Evolutionary conservation across 2,329 filamentous ascomycete genomes (phyloP).

Genomic region (Colletotrichum lentis): DNA sequence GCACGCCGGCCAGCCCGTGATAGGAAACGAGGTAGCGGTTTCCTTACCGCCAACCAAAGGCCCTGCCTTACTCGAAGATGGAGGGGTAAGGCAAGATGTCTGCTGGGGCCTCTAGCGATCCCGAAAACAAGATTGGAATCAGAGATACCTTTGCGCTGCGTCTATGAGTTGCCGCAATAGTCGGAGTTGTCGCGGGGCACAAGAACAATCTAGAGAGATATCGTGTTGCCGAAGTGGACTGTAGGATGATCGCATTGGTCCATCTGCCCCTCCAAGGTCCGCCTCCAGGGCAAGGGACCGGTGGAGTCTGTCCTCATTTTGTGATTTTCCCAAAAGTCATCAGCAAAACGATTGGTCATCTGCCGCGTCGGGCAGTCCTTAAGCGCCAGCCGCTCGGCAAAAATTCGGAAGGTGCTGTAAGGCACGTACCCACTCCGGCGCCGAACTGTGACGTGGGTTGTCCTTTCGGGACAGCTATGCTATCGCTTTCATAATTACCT

Average conservation of each 20-base stretch:
- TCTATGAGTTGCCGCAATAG: conserved; percentile 6
- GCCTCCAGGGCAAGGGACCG: conserved; percentile 32
- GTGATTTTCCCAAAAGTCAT: neutral
- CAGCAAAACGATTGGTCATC: conserved; percentile 17
- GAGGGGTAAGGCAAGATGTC: neutral
- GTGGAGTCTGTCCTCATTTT: conserved; percentile 30
- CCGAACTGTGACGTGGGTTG: conserved; percentile 34
- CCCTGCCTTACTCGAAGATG: neutral
- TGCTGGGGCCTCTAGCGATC: neutral
- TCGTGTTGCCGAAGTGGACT: conserved; percentile 10
- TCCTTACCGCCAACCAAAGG: conserved; percentile 5
- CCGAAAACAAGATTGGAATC: neutral
- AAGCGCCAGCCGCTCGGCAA: conserved; percentile 12
- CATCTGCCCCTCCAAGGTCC: conserved; percentile 30
- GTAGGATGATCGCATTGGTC: conserved; percentile 18
- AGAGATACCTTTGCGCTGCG: neutral
- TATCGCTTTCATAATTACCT: conserved; percentile 14
- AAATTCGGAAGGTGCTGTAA: conserved; percentile 10
- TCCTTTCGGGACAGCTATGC: conserved; percentile 35
- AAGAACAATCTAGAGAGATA: neutral
- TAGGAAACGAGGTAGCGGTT: conserved; percentile 25
- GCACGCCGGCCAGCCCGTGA: conserved; percentile 16
- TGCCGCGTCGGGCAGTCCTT: neutral
- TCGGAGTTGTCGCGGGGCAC: conserved; percentile 29
- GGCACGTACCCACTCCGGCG: conserved; percentile 11